Evolutionary conservation across 306 rosid species (phyloP), one percentile per base, ranked within the genome.

Genomic region (Inga oerstediana): DNA sequence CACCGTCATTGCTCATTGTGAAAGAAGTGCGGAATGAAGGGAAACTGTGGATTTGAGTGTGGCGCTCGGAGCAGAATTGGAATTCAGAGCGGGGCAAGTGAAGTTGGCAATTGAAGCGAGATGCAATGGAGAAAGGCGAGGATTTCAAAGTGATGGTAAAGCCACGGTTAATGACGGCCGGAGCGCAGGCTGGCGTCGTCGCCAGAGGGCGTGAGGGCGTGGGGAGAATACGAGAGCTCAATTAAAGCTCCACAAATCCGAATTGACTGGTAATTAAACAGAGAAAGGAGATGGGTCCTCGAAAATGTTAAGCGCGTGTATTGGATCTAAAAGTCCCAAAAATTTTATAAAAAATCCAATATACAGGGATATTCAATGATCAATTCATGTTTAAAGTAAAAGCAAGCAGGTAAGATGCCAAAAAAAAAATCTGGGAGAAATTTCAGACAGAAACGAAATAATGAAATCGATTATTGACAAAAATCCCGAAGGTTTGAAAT

Each of bases 231-330:
- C 0, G 22, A 69, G 19, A 69, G 49, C 67, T 75, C 79, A 34
- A 74, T 74, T 20, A 41, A 67, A n/a, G 54, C 72, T 80, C 5
- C 73, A 12, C 44, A 58, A 44, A 30, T 51, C 49, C 61, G 65
- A 80, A 43, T 72, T 80, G 78, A 80, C 64, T 44, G 79, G 84
- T 13, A 45, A 59, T 80, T 56, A 72, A 13, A 20, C 82, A 48
- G 3, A 1, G 58, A n/a, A 43, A 22, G 65, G 45, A 32, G 79
- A 45, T 15, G 8, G 74, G 43, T 32, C 49, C 19, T 72, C 73
- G 54, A 61, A 59, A 30, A 72, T 30, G 79, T 80, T 76, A 45
- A 61, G 65, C 84, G 84, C 84, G 84, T 61, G 79, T 27, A 30
- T 43, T 44, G 73, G 65, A 52, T 74, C 64, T 20, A 74, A 17